Conservation (phyloP, 2,329 filamentous ascomycete genomes). For the Elsinoe fawcettii region DNA sequence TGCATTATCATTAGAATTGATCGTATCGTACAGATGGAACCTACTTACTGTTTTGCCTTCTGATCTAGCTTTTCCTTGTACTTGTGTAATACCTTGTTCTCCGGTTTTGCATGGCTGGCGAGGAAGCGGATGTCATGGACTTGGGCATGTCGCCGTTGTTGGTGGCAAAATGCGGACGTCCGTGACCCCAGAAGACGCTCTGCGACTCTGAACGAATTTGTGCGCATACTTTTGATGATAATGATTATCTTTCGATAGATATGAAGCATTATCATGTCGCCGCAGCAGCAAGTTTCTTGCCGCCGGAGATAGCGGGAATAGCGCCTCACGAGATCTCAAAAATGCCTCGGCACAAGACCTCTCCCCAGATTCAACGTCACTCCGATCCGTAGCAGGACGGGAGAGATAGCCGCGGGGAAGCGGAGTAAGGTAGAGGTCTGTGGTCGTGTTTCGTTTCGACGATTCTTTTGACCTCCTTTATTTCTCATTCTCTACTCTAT, state of each 20-base stretch:
- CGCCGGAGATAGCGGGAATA: slow-evolving; percentile 10
- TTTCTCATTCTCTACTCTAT: neutral
- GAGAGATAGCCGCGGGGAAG: slow-evolving; percentile 4
- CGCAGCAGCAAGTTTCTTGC: neutral
- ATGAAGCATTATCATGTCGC: neutral
- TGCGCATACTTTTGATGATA: neutral
- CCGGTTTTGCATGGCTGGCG: slow-evolving; percentile 63
- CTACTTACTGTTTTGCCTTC: slow-evolving; percentile 60
- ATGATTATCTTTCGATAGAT: neutral
- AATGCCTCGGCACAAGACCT: slow-evolving; percentile 1
- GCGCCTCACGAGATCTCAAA: neutral
- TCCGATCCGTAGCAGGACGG: neutral
- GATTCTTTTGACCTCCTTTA: neutral
- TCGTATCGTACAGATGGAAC: no score
- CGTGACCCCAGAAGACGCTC: neutral
- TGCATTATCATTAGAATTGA: slow-evolving; percentile 19
- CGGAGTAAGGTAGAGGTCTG: neutral
- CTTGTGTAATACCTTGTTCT: slow-evolving; percentile 62
- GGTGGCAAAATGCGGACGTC: slow-evolving; percentile 16
- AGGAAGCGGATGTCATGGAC: slow-evolving; percentile 90
- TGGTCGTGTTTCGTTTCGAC: neutral
- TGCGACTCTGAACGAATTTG: neutral
- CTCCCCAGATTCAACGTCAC: neutral
- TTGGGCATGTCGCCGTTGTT: slow-evolving; percentile 78
- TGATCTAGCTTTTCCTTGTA: slow-evolving; percentile 77